Conservation (phyloP, 768 basidiomycete genomes). For the Boletus sp. region DNA sequence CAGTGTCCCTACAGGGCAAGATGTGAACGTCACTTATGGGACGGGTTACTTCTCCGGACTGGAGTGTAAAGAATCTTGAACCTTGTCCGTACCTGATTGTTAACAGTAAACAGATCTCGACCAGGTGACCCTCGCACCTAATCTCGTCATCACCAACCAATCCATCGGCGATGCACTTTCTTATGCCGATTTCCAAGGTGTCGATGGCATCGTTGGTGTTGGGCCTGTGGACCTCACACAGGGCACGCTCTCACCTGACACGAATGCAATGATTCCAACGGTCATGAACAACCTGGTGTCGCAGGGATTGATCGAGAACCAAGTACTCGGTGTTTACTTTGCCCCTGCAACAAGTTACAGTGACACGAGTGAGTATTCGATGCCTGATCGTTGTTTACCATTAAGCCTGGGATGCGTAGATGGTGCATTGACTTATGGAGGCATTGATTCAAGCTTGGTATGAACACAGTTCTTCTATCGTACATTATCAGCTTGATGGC, state of each 20-base stretch:
- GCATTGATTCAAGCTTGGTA: neutral
- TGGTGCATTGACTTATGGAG: neutral
- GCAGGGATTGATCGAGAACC: constrained; percentile 12
- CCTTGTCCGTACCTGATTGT: neutral
- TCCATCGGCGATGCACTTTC: constrained; percentile 27
- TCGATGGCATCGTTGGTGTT: constrained; percentile 27
- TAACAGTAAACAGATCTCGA: constrained; percentile 19
- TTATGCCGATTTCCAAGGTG: constrained; percentile 15
- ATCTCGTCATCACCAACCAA: constrained; percentile 27
- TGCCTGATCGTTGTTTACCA: neutral
- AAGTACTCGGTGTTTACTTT: constrained; percentile 11
- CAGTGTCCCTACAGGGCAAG: constrained; percentile 24
- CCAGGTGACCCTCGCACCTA: constrained; percentile 23
- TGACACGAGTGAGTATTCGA: neutral
- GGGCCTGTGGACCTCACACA: constrained; percentile 20
- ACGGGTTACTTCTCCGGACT: constrained; percentile 27
- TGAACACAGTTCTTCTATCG: neutral
- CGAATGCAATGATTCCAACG: constrained; percentile 14
- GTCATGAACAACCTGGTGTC: constrained; percentile 19
- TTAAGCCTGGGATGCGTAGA: neutral
- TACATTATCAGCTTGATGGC: neutral
- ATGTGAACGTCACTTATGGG: constrained; percentile 16
- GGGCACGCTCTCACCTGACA: neutral
- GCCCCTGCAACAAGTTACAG: neutral
- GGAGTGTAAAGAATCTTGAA: constrained; percentile 28